Evolutionary conservation across 169 alveolate species (phyloP).

Genomic region (Nephromyces sp.): DNA sequence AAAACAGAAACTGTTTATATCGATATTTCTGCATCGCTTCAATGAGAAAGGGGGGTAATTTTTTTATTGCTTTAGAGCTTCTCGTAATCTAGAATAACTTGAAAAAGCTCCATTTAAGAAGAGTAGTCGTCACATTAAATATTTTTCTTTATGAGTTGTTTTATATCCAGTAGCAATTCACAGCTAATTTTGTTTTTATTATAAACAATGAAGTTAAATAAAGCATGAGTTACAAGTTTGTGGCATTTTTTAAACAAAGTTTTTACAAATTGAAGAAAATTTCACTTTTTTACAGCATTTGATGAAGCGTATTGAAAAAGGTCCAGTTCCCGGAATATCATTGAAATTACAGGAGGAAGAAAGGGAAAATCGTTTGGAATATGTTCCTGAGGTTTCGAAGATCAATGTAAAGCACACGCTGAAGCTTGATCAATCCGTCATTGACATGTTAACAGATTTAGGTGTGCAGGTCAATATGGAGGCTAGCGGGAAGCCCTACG

Average conservation of each 20-base stretch:
- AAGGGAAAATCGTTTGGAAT: constrained; percentile 96
- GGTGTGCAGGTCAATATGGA: constrained; percentile 1
- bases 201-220: no score
- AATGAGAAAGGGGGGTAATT: no score
- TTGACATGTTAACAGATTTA: constrained; percentile 63
- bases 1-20: no score
- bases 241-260: neutral
- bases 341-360: constrained; percentile 98
- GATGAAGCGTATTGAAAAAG: constrained; percentile 89
- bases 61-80: no score
- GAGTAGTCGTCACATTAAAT: no score
- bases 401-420: constrained; percentile 70
- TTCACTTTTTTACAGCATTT: constrained; percentile 34
- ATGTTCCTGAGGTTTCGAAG: constrained; percentile 88
- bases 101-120: no score
- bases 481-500: no score
- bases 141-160: neutral
- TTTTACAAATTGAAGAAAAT: neutral
- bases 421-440: constrained; percentile 74
- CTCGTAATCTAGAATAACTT: no score
- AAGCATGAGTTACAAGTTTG: neutral
- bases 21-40: no score
- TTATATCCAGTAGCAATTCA: neutral
- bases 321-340: constrained; percentile 99
- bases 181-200: neutral